Conservation (phyloP, 257 asterid species). For the Ehretia macrophylla region DNA sequence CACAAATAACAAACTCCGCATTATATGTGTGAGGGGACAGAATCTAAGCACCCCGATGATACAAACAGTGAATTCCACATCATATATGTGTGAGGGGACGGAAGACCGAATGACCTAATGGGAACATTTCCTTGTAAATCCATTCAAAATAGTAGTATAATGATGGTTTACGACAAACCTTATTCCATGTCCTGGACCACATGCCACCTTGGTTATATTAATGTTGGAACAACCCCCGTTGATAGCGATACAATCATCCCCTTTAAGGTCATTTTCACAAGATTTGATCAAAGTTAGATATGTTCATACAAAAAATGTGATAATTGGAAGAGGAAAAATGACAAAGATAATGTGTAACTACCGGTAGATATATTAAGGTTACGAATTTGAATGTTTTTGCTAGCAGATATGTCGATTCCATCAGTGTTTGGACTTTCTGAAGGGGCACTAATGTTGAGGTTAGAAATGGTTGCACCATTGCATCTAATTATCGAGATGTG, state of each 20-base stretch:
- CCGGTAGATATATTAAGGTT: background rate
- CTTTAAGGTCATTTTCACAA: constrained; percentile 10
- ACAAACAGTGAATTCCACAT: too few species aligned
- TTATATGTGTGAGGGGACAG: too few species aligned
- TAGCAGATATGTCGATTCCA: constrained; percentile 40
- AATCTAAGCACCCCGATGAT: too few species aligned
- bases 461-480: constrained; percentile 20
- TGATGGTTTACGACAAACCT: too few species aligned
- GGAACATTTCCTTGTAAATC: too few species aligned
- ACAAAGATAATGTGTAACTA: background rate
- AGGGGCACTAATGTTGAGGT: constrained; percentile 4
- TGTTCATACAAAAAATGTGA: background rate
- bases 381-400: constrained; percentile 25
- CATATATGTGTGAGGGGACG: too few species aligned
- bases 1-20: too few species aligned
- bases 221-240: constrained; percentile 41
- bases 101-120: too few species aligned
- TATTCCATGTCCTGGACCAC: constrained; percentile 65
- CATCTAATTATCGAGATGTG: constrained; percentile 36
- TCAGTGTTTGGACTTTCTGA: constrained; percentile 50
- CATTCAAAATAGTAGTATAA: background rate
- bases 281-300: too few species aligned
- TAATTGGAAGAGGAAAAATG: background rate
- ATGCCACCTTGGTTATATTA: constrained; percentile 29
- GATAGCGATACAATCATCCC: constrained; percentile 54